phyloP scores from a whole-genome alignment of 1,284 basidiomycete species.

The Leccinum olivaceoglutinosum region DNA sequence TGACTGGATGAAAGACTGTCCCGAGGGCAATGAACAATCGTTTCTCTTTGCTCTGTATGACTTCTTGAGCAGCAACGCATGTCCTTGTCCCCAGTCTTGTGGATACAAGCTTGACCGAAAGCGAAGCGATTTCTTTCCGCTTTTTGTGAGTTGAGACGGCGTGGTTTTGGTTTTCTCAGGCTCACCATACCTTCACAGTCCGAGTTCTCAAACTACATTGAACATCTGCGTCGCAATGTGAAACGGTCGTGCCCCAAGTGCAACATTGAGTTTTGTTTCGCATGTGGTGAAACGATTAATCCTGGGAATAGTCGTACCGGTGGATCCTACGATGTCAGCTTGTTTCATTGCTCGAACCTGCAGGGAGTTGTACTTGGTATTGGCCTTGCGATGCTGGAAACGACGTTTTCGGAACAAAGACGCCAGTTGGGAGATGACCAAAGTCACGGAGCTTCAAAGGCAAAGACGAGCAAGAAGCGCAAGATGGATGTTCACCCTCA shows the following conservation, averaged over 20 bases:
- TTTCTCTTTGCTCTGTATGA: conserved; percentile 83
- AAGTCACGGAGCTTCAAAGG: conserved; percentile 31
- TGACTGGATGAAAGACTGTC: conserved; percentile 96
- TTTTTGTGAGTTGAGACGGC: conserved; percentile 57
- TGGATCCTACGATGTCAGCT: conserved; percentile 41
- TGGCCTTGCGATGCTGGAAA: conserved; percentile 76
- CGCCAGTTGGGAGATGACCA: conserved; percentile 35
- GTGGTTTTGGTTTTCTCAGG: background rate
- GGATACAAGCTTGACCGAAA: conserved; percentile 52
- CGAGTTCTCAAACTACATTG: conserved; percentile 65
- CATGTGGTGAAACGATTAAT: conserved; percentile 72
- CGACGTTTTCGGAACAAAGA: conserved; percentile 56
- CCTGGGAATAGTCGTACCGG: conserved; percentile 36
- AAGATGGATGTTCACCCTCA: conserved; percentile 38
- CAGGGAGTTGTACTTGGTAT: conserved; percentile 85
- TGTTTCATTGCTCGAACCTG: conserved; percentile 85
- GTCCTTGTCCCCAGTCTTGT: conserved; percentile 71
- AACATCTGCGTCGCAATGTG: conserved; percentile 55
- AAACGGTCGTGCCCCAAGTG: conserved; percentile 63
- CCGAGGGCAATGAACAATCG: conserved; percentile 85
- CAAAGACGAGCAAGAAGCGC: conserved; percentile 45
- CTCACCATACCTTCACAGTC: conserved; percentile 39
- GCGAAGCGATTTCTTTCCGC: conserved; percentile 75
- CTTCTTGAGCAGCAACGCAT: conserved; percentile 57
- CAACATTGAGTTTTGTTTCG: conserved; percentile 67